These are phyloP conservation scores for Entonaema liquescens DNA, from an alignment of 495 filamentous ascomycete genomes.

Conservation along the genomic window DNA sequence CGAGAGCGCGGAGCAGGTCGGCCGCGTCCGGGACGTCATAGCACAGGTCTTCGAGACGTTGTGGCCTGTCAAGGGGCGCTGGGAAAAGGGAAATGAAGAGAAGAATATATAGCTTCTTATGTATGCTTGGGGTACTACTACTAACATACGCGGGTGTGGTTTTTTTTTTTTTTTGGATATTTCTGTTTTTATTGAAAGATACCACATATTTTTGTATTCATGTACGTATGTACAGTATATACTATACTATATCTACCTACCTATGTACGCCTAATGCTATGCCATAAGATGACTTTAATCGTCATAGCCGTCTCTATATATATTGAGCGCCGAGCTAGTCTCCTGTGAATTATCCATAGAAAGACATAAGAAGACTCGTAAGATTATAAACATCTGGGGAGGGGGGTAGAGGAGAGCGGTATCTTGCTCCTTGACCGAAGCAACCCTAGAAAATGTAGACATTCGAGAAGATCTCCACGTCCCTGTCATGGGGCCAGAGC, in stretches of 20 bases:
- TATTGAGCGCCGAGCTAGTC: neutral
- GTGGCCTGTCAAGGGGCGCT: constrained; percentile 32
- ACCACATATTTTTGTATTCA: constrained; percentile 23
- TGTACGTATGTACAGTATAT: constrained; percentile 4
- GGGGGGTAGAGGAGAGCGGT: neutral
- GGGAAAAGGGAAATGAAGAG: constrained; percentile 25
- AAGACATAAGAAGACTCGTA: neutral
- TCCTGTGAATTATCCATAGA: neutral
- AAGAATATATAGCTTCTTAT: neutral
- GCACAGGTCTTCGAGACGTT: constrained; percentile 34
- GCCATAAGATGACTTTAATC: neutral
- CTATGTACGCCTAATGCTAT: constrained; percentile 3
- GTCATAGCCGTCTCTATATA: neutral
- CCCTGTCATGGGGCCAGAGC: neutral
- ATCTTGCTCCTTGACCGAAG: neutral
- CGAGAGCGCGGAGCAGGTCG: constrained; percentile 40
- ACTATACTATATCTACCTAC: neutral
- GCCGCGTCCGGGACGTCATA: constrained; percentile 38
- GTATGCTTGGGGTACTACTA: neutral
- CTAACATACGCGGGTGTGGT: constrained; percentile 24
- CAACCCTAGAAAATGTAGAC: too few relatives aligned
- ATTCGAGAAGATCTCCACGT: neutral
- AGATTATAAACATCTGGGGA: too few relatives aligned
- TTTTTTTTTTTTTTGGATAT: constrained; percentile 10
- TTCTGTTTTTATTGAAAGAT: constrained; percentile 30